A percentile compares a stretch with the other conserved stretches of the same genome.
These are phyloP conservation scores for Rhododendron simsii DNA, from an alignment of 148 eudicot genomes.

Conservation along the genomic window DNA sequence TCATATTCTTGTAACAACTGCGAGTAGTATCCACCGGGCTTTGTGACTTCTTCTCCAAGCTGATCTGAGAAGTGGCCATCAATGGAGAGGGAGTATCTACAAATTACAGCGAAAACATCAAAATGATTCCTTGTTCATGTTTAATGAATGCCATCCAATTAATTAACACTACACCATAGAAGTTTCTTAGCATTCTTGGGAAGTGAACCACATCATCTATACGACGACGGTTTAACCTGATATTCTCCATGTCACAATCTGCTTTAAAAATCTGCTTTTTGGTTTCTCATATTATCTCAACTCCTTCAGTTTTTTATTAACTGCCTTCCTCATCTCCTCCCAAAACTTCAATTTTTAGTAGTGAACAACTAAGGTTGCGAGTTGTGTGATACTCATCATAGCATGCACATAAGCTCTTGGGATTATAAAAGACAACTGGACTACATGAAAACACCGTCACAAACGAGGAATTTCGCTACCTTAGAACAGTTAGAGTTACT, in stretches of 20 bases:
- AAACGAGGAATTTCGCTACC: too few species aligned
- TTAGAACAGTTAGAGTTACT: too few species aligned
- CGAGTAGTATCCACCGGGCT: slow-evolving; percentile 80
- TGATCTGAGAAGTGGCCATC: slow-evolving; percentile 52
- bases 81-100: slow-evolving; percentile 75
- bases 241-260: background rate
- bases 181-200: background rate
- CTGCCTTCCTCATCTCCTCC: background rate
- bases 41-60: slow-evolving; percentile 44
- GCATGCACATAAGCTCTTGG: too few species aligned
- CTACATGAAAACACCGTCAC: background rate
- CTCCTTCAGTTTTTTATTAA: background rate
- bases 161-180: background rate
- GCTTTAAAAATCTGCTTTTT: background rate
- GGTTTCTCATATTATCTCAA: background rate
- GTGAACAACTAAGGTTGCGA: background rate
- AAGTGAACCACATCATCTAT: background rate
- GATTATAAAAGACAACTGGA: background rate
- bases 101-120: slow-evolving; percentile 5
- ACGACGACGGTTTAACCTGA: background rate
- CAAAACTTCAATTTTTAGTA: background rate
- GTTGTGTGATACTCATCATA: background rate
- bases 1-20: slow-evolving; percentile 77
- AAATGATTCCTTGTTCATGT: background rate
- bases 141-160: background rate